These are phyloP conservation scores for Fusarium beomiforme DNA, from an alignment of 2,329 filamentous ascomycete genomes.

Conservation along the genomic window DNA sequence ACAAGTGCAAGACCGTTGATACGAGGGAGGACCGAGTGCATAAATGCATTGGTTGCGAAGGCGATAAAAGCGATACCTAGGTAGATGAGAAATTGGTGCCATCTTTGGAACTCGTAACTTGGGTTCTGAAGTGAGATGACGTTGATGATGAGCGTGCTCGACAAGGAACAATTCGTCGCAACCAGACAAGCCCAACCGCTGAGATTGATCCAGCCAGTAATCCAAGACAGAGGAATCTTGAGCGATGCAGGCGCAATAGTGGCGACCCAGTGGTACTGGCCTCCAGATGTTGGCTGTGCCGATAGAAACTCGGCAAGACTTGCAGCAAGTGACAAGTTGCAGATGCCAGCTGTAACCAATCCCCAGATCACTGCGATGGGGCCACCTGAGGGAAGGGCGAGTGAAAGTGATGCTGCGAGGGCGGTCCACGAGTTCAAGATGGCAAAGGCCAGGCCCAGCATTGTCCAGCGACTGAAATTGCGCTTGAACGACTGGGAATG, in stretches of 20 bases:
- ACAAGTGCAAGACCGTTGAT: slow-evolving; percentile 74
- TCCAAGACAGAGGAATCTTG: slow-evolving; percentile 43
- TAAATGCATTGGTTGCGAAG: slow-evolving; percentile 45
- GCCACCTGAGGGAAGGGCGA: slow-evolving; percentile 69
- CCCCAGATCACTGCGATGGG: slow-evolving; percentile 75
- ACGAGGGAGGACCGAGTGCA: slow-evolving; percentile 45
- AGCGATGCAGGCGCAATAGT: slow-evolving; percentile 32
- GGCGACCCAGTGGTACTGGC: slow-evolving; percentile 79
- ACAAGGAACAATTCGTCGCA: slow-evolving; percentile 74
- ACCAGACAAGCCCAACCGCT: slow-evolving; percentile 73
- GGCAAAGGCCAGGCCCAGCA: slow-evolving; percentile 58
- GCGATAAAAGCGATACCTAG: slow-evolving; percentile 43
- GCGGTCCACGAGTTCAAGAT: slow-evolving; percentile 60
- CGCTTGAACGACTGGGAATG: slow-evolving; percentile 35
- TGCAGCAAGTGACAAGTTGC: slow-evolving; percentile 61
- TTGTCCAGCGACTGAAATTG: slow-evolving; percentile 41
- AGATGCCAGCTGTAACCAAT: slow-evolving; percentile 47
- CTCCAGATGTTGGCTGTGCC: slow-evolving; percentile 67
- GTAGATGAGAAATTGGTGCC: slow-evolving; percentile 74
- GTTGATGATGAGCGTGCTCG: slow-evolving; percentile 72
- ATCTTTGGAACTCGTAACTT: slow-evolving; percentile 65
- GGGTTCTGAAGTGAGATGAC: slow-evolving; percentile 70
- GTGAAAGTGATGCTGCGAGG: slow-evolving; percentile 55
- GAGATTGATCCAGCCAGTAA: slow-evolving; percentile 70
- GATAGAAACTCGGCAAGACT: slow-evolving; percentile 77